Conservation (phyloP, 352 stramenopile genomes). For the Phytopythium boreale region DNA sequence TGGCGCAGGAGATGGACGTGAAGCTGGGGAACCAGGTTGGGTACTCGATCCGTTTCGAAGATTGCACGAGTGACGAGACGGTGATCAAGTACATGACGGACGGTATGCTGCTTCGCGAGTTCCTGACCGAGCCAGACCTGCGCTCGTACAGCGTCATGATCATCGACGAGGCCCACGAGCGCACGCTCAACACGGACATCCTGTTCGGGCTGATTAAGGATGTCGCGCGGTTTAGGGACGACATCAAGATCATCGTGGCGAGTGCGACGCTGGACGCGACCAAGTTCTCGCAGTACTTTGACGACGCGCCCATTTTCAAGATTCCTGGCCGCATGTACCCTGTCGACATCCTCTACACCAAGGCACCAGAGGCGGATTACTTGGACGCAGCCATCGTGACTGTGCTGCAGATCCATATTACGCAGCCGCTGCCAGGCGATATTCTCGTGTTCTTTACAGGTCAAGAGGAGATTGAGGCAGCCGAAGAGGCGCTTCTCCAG, state of each 20-base stretch:
- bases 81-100: conserved; percentile 99
- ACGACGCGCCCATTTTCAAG: conserved; percentile 98
- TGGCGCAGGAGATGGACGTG: conserved; percentile 98
- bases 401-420: conserved; percentile 98
- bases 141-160: conserved; percentile 97
- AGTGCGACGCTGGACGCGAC: conserved; percentile 97
- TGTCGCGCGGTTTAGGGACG: conserved; percentile 93
- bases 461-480: conserved; percentile 99
- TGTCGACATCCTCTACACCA: conserved; percentile 98
- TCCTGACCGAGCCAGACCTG: conserved; percentile 97
- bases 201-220: conserved; percentile 99
- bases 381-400: conserved; percentile 98
- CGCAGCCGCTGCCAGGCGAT: conserved; percentile 93
- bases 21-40: conserved; percentile 97
- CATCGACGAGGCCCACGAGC: conserved; percentile 99
- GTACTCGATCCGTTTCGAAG: conserved; percentile 99
- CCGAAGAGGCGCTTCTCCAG: conserved; percentile 94
- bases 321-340: conserved; percentile 96
- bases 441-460: conserved; percentile 99
- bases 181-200: conserved; percentile 98
- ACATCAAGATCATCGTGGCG: conserved; percentile 98
- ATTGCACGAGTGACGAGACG: conserved; percentile 98
- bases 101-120: conserved; percentile 99
- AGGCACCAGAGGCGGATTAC: conserved; percentile 98
- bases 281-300: conserved; percentile 99